Percentiles rank a stretch among this genome's conserved stretches.
Evolutionary conservation across 2,329 filamentous ascomycete species (phyloP).

Genomic region (Paracoccidioides lutzii): DNA sequence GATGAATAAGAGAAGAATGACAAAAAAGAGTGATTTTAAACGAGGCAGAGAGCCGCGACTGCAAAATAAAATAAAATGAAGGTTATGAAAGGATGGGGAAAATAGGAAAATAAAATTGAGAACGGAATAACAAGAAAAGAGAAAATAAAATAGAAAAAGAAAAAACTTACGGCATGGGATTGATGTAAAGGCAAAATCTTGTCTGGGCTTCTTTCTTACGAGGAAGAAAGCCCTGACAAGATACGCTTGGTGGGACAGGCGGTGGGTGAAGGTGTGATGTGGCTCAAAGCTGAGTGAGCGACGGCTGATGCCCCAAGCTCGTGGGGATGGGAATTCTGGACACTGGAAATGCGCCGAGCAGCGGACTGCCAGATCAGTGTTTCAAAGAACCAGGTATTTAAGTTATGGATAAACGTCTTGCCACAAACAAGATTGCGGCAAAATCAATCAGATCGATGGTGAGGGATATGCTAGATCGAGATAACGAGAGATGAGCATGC

Average conservation of each 20-base stretch:
- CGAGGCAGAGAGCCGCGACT: neutral
- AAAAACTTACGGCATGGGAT: conserved; percentile 13
- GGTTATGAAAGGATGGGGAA: neutral
- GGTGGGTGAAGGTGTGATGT: conserved; percentile 1
- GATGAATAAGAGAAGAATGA: neutral
- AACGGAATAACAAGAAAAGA: neutral
- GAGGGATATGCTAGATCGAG: neutral
- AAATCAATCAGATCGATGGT: neutral
- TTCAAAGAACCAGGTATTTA: neutral
- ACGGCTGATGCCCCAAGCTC: neutral
- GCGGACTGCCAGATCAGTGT: neutral
- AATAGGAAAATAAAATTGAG: neutral
- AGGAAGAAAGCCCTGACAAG: conserved; percentile 4
- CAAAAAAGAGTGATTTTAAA: neutral
- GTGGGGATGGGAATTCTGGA: neutral
- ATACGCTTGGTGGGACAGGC: conserved; percentile 10
- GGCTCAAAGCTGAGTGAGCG: neutral
- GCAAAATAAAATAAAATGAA: neutral
- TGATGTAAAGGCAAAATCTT: conserved; percentile 8
- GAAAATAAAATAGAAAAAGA: neutral
- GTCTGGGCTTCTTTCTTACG: conserved; percentile 5
- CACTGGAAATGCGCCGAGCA: neutral
- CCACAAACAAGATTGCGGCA: neutral
- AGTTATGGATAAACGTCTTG: neutral
- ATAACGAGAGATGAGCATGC: neutral